Base-by-base conservation (phyloP, 2,329 filamentous ascomycete genomes). In the Alternaria sp. region DNA sequence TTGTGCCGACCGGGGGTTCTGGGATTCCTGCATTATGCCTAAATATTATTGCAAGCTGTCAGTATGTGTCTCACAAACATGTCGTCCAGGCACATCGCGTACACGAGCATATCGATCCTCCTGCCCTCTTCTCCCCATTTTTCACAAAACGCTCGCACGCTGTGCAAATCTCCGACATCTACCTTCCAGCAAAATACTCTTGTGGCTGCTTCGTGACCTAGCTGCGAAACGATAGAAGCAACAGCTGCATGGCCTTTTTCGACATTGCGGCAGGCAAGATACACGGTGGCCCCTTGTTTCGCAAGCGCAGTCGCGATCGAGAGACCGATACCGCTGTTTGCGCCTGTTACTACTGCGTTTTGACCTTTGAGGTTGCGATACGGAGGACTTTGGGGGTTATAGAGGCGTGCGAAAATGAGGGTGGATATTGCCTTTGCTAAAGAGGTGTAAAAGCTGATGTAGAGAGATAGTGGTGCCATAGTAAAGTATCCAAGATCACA, bases 271-370 rank as follows among this genome's bases (percentile, higher is more conserved):
- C 63, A 69, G 16, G 65, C 63, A 0, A 68, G 59, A 34, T 59
- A 55, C 1, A 68, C 65, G 7, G 53, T 57, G 8, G 65, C 65
- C 20, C 62, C 63, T 48, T 68, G 63, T 14, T 47, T 59, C 14
- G 65, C 58, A 12, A 66, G 52, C 16, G 60, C 34, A 5, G 56
- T 51, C 2, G 65, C 67, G 11, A 69, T 66, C 12, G 51, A 65
- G 2, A 83, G 78, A 0, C 84, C 84, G 14, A 86, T 71, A 5
- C 84, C 84, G 2, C 80, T 78, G 42, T 83, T 86, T 9, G 82
- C 82, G 22, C 84, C 84, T 7, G 84, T 85, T 16, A 85, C 67
- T 8, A 86, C 72, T 3, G 85, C 79, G 0, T 80, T 83, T 63
- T 81, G 82, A 12, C 80, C 79, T 8, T 74, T 76, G 48, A 85